Evolutionary conservation across 257 asterid genomes (phyloP).

Genomic region (Solanum bulbocastanum): DNA sequence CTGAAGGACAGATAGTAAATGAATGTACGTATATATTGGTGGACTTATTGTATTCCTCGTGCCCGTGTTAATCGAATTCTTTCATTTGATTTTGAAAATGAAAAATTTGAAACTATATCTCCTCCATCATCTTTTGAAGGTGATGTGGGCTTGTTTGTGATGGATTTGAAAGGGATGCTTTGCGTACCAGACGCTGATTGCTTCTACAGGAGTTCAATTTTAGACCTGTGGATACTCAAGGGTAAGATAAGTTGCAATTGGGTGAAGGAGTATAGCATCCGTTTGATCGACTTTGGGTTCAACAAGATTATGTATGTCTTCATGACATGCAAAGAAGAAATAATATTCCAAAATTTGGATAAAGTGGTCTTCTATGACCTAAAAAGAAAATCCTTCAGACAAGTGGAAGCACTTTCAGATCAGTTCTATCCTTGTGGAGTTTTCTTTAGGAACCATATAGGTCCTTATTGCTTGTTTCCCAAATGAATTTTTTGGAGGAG

Average conservation of each 20-base stretch:
- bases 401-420: not conserved
- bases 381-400: not conserved
- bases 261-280: not conserved
- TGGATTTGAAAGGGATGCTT: not conserved
- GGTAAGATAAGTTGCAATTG: not conserved
- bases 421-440: not conserved
- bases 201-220: not conserved
- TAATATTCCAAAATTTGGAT: not conserved
- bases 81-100: no score
- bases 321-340: not conserved
- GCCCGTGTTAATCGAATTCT: no score
- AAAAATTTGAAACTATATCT: no score
- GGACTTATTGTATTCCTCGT: no score
- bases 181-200: not conserved
- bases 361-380: not conserved
- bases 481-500: no score
- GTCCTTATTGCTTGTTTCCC: no score
- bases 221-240: not conserved
- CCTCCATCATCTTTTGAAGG: no score
- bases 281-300: not conserved
- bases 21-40: not conserved
- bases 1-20: not conserved
- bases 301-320: not conserved
- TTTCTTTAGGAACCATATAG: no score
- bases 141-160: no score